These are phyloP conservation scores for Pouteria glomerata DNA, from an alignment of 148 eudicot genomes.

Conservation along the genomic window DNA sequence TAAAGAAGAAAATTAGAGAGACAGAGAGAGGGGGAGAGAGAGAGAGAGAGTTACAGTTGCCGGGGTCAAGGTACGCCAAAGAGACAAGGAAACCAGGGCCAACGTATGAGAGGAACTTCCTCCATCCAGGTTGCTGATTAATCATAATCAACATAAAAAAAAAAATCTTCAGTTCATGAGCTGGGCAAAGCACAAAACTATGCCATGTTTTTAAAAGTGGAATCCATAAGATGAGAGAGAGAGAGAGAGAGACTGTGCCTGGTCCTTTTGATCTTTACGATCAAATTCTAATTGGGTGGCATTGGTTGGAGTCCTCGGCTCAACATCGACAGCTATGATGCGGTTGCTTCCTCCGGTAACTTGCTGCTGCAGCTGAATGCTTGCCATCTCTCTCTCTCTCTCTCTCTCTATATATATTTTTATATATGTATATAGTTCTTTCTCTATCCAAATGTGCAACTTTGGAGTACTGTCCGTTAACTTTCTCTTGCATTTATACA, in stretches of 20 bases:
- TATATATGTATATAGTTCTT: too few species aligned
- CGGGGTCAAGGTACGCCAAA: constrained; percentile 79
- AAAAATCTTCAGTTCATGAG: not conserved
- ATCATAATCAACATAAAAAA: too few species aligned
- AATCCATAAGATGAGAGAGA: not conserved
- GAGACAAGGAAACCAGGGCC: constrained; percentile 87
- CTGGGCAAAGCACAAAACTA: not conserved
- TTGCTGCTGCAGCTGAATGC: constrained; percentile 13
- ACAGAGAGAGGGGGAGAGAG: not conserved
- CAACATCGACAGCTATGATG: constrained; percentile 24
- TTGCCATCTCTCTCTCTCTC: constrained; percentile 18
- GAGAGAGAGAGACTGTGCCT: constrained; percentile 1
- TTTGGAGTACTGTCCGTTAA: too few species aligned
- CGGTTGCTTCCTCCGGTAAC: constrained; percentile 33
- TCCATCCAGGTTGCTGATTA: constrained; percentile 58
- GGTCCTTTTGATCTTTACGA: constrained; percentile 20
- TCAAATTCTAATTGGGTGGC: constrained; percentile 14
- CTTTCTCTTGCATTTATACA: too few species aligned
- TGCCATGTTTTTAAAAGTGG: not conserved
- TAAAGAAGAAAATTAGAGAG: not conserved
- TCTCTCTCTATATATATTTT: too few species aligned
- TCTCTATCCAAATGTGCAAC: too few species aligned
- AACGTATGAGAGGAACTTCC: constrained; percentile 51
- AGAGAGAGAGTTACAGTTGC: constrained; percentile 47
- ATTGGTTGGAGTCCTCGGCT: not conserved